Percentiles rank a stretch among this genome's conserved stretches.
These are phyloP conservation scores for Polyrhizophydium stewartii DNA, from an alignment of 371 early-diverging fungal species.

Conservation along the genomic window DNA sequence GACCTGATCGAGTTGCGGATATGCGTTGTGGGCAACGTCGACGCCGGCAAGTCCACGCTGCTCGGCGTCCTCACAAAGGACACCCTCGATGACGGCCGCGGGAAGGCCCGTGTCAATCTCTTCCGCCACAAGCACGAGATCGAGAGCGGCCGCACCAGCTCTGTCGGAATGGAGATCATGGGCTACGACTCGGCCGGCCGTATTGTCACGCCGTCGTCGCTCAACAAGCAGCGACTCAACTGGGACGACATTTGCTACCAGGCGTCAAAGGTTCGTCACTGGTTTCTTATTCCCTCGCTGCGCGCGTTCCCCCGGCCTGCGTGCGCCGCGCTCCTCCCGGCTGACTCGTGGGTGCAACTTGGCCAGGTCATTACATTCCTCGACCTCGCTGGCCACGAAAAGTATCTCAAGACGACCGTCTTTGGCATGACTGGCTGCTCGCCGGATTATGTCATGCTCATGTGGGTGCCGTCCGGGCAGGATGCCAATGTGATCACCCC, in stretches of 20 bases:
- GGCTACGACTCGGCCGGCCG: conserved; percentile 74
- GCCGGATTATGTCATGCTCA: conserved; percentile 87
- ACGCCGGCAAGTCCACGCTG: conserved; percentile 72
- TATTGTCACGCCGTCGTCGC: conserved; percentile 54
- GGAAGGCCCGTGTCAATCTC: conserved; percentile 82
- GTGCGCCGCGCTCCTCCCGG: background rate
- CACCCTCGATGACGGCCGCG: conserved; percentile 88
- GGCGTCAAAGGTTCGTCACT: conserved; percentile 58
- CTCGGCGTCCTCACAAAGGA: conserved; percentile 89
- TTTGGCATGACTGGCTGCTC: conserved; percentile 88
- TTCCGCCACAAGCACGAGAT: conserved; percentile 92
- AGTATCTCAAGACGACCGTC: conserved; percentile 90
- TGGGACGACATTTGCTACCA: conserved; percentile 79
- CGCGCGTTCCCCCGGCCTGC: background rate
- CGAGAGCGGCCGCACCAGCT: conserved; percentile 86
- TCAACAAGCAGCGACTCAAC: conserved; percentile 58
- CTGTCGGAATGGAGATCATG: conserved; percentile 87
- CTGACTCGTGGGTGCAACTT: background rate
- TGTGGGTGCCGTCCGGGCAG: conserved; percentile 33
- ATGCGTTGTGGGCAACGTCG: conserved; percentile 90
- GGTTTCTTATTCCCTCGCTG: no score
- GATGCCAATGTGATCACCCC: no score
- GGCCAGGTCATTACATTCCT: conserved; percentile 71
- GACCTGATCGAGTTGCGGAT: conserved; percentile 81
- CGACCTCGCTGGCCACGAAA: conserved; percentile 91